phyloP scores from a whole-genome alignment of 768 basidiomycete species.

The Tricholoma sp. region DNA sequence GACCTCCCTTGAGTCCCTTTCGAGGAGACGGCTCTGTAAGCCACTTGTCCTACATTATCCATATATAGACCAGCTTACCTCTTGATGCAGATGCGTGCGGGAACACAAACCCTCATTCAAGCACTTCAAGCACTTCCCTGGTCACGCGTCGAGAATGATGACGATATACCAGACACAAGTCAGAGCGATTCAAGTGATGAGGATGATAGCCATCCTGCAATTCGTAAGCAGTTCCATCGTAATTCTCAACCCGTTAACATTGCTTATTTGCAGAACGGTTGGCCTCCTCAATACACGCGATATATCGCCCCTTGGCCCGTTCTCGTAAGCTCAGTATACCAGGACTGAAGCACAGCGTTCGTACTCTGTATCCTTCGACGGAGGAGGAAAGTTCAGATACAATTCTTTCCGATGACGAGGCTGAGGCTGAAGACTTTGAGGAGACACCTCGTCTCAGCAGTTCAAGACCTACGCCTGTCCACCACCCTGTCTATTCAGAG shows the following conservation, averaged over 20 bases:
- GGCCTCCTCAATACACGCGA: conserved; percentile 85
- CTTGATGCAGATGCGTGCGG: conserved; percentile 67
- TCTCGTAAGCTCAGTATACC: conserved; percentile 41
- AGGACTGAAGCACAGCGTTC: conserved; percentile 11
- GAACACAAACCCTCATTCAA: conserved; percentile 86
- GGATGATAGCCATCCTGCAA: conserved; percentile 45
- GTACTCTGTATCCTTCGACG: conserved; percentile 17
- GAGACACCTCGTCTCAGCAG: conserved; percentile 39
- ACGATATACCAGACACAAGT: conserved; percentile 43
- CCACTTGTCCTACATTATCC: conserved; percentile 11
- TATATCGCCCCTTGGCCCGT: conserved; percentile 76
- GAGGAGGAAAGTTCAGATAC: conserved; percentile 31
- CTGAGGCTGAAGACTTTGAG: conserved; percentile 53
- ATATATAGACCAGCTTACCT: conserved; percentile 8
- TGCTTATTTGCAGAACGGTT: conserved; percentile 37
- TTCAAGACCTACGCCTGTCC: conserved; percentile 5
- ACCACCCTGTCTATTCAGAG: conserved; percentile 15
- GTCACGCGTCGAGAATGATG: conserved; percentile 67
- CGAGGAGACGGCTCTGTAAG: conserved; percentile 70
- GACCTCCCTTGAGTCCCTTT: conserved; percentile 49
- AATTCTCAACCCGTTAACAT: conserved; percentile 1
- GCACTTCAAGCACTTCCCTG: conserved; percentile 83
- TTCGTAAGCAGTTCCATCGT: conserved; percentile 16
- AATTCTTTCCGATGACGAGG: conserved; percentile 45
- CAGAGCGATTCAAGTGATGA: conserved; percentile 67